Base-by-base conservation (phyloP, 306 rosid species). In the Glycine latifolia region DNA sequence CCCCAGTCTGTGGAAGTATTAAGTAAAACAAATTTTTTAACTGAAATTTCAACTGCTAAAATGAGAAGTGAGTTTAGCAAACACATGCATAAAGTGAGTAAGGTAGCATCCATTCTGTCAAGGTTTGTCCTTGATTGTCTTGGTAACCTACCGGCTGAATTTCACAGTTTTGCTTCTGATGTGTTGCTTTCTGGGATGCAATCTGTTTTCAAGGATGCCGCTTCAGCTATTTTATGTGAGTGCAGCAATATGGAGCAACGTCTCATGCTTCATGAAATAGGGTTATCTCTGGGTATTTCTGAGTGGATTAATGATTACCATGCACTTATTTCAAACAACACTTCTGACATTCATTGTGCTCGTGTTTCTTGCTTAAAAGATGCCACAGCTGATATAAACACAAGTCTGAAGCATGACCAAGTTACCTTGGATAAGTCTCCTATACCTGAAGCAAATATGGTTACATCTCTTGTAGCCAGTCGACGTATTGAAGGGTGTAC, bases 261-360 rank as follows among this genome's bases (percentile, higher is more conserved):
- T 62, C 82, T 95, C 68, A 89, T 90, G 95, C 95, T 95, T 86
- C 99, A 95, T 81, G 97, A 90, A 82, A 86, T 93, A 65, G 99
- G 99, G 62, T 79, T 93, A 49, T 88, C 92, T 75, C 88, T 86
- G 56, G 97, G 99, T 75, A 80, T 95, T 71, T 73, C 85, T 6
- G 97, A 91, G 85, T 95, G 99, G 99, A 90, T 90, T 60, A 77
- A 85, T 81, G 97, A 95, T 85, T 87, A 88, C 85, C 78, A 79
- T 82, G 81, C 86, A 71, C 83, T 93, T 73, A 84, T 83, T 77
- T 89, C 89, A 61, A 63, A 46, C 16, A 78, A 78, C 17, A 48
- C 59, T 81, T 50, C 81, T 72, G 88, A 82, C 59, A 43, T 71
- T 52, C 77, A 47, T 66, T 35, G 41, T 59, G 62, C 80, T 87